These are phyloP conservation scores for Arxiozyma heterogenica DNA, from an alignment of 1,139 yeast genomes.

Conservation along the genomic window DNA sequence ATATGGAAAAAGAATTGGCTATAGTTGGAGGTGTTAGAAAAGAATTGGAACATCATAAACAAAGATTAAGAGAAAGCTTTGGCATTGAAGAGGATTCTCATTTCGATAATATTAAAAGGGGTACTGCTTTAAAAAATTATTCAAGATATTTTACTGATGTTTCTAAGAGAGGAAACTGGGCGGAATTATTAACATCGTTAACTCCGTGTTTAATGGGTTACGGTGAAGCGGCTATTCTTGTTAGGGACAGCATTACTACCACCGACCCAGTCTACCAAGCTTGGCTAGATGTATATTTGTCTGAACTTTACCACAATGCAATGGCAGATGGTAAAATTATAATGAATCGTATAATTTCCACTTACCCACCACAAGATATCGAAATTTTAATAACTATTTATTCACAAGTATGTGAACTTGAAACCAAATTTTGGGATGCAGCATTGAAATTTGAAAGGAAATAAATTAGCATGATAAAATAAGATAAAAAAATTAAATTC, in stretches of 20 bases:
- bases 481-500: too few species aligned
- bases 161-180: conserved; percentile 48
- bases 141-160: conserved; percentile 49
- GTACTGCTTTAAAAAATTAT: conserved; percentile 50
- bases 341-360: conserved; percentile 37
- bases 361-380: conserved; percentile 35
- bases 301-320: conserved; percentile 49
- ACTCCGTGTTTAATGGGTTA: conserved; percentile 77
- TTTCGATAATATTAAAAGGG: conserved; percentile 41
- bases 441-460: conserved; percentile 20
- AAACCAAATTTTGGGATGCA: conserved; percentile 55
- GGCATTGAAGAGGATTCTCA: conserved; percentile 35
- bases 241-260: conserved; percentile 16
- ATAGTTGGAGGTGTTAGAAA: conserved; percentile 44
- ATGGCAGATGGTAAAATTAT: conserved; percentile 40
- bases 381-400: conserved; percentile 50
- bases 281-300: conserved; percentile 56
- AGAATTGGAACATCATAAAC: conserved; percentile 51
- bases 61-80: conserved; percentile 39
- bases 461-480: not conserved
- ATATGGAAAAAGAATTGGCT: conserved; percentile 43
- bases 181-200: conserved; percentile 57
- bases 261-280: conserved; percentile 35
- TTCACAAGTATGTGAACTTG: conserved; percentile 49
- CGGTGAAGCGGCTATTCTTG: conserved; percentile 36